Percentiles rank a stretch among this genome's conserved stretches.
Conservation (phyloP, 306 rosid genomes). For the Ziziphus jujuba region DNA sequence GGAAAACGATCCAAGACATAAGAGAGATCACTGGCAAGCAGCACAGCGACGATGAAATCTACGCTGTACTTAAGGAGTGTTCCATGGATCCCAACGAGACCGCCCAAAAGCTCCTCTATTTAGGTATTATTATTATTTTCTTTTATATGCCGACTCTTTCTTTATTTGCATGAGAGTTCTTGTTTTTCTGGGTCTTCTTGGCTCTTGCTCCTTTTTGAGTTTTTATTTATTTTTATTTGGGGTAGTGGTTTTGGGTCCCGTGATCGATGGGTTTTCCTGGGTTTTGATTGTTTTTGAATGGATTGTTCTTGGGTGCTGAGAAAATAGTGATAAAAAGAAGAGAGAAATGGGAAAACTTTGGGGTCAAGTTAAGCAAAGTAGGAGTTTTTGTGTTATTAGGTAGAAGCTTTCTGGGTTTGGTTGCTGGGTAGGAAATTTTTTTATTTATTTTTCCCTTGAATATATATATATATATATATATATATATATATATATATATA, state of each 20-base stretch:
- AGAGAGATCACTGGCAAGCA: constrained; percentile 80
- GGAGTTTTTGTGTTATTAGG: constrained; percentile 9
- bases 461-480: no score
- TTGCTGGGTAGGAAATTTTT: not conserved
- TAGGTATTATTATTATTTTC: constrained; percentile 20
- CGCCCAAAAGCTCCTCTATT: constrained; percentile 62
- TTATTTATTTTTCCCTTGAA: not conserved
- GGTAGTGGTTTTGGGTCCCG: not conserved
- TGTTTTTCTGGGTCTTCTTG: constrained; percentile 9
- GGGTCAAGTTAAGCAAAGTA: constrained; percentile 13
- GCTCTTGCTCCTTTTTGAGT: not conserved
- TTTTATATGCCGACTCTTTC: not conserved
- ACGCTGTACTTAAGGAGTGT: constrained; percentile 63
- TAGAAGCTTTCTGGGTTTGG: constrained; percentile 8
- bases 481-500: no score
- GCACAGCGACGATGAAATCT: constrained; percentile 87
- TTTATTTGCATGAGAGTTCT: constrained; percentile 16
- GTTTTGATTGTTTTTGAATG: constrained; percentile 20
- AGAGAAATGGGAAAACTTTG: constrained; percentile 8
- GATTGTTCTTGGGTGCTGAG: constrained; percentile 7
- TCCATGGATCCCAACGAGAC: constrained; percentile 93
- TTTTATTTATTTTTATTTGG: constrained; percentile 2
- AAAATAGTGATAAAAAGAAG: not conserved
- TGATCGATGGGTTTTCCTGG: constrained; percentile 37
- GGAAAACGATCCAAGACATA: constrained; percentile 54